Evolutionary conservation across 257 asterid species (phyloP), one percentile per base, ranked within the genome.

Genomic region (Nicotiana noctiflora): DNA sequence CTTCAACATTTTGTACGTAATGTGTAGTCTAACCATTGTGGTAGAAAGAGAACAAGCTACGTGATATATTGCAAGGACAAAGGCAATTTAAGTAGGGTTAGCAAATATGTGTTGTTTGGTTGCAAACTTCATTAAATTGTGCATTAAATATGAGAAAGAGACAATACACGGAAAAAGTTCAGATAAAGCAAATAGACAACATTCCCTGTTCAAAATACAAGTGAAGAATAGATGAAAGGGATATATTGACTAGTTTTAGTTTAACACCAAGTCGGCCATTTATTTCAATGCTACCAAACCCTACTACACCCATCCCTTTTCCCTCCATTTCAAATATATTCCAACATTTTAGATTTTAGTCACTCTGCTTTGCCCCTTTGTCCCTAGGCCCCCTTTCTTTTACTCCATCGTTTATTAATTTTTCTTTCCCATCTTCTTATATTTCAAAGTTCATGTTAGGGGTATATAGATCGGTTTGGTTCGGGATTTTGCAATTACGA

Each of bases 341-440:
- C 77, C 78, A 46, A 72, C 60, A 72, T 23, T n/a, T n/a, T n/a
- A n/a, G n/a, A n/a, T n/a, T 72, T 72, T 19, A 72, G 49, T 6
- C 78, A 72, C 37, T 72, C 57, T 37, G 29, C 0, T 72, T 72
- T 72, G 21, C 60, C 14, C 37, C 23, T 14, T 72, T 72, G 61
- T 72, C 78, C 13, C 60, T 46, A 46, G 14, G 14, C n/a, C 60
- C 40, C 25, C 14, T 23, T 13, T 19, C 25, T 19, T 72, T 59
- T 19, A 2, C 1, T 11, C 12, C 13, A 68, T 66, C 75, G 5
- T 65, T 18, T 10, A 40, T 5, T 19, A 13, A 4, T 3, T 8
- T 9, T 37, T n/a, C 6, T 13, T 11, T 2, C 0, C 49, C 49
- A 40, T 40, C 9, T 2, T 23, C 27, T 62, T 25, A 25, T 2